A percentile compares a stretch with the other conserved stretches of the same genome.
These are phyloP conservation scores for Gracilaria vermiculophylla DNA, from an alignment of 23 red algal genomes.

Conservation along the genomic window DNA sequence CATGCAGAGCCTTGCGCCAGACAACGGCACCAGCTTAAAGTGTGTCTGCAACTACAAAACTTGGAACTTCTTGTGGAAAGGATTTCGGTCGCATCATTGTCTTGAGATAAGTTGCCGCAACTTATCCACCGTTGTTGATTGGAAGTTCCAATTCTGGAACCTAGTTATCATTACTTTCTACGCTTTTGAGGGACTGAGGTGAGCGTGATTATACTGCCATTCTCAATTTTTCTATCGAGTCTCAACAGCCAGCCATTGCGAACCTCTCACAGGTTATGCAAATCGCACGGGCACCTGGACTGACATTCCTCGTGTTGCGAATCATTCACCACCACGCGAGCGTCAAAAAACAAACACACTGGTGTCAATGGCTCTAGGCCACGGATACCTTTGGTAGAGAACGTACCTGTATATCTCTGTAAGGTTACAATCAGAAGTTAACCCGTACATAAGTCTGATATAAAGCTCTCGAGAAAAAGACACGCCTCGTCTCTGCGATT, in stretches of 20 bases:
- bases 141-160: constrained; percentile 10
- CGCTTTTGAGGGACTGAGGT: background rate
- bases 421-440: no score
- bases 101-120: background rate
- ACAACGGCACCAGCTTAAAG: no score
- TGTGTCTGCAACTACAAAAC: background rate
- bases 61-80: background rate
- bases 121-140: background rate
- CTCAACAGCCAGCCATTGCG: background rate
- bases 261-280: background rate
- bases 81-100: background rate
- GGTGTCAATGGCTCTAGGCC: background rate
- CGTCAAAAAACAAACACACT: background rate
- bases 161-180: background rate
- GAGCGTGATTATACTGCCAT: constrained; percentile 1
- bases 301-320: background rate
- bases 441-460: no score
- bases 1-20: no score
- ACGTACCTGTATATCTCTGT: no score
- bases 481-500: background rate
- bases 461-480: background rate
- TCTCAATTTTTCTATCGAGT: background rate
- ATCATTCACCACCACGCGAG: background rate
- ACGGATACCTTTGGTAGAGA: background rate
- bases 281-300: background rate